Evolutionary conservation across 2,329 filamentous ascomycete genomes (phyloP).

Genomic region (Penicillium expansum): DNA sequence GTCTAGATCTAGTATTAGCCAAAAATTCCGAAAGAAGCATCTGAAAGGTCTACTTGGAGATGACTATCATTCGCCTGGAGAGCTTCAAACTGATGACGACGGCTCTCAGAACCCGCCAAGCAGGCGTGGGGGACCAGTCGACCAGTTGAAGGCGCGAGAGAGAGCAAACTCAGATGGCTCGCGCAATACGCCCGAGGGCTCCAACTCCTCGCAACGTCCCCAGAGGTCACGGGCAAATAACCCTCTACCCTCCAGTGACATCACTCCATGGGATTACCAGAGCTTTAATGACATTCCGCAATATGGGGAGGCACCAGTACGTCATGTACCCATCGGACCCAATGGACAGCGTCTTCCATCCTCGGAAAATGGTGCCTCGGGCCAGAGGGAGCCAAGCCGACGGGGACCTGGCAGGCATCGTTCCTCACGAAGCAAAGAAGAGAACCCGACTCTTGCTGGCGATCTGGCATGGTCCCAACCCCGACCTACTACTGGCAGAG

Average conservation of each 20-base stretch:
- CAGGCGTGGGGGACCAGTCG: constrained; percentile 35
- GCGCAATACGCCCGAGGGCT: constrained; percentile 45
- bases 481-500: constrained; percentile 71
- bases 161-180: constrained; percentile 81
- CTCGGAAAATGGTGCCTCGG: constrained; percentile 42
- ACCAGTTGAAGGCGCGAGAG: constrained; percentile 62
- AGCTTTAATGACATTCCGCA: constrained; percentile 74
- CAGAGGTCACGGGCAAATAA: constrained; percentile 68
- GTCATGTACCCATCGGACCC: constrained; percentile 65
- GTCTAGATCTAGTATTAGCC: constrained; percentile 69
- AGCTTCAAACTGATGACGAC: constrained; percentile 66
- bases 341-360: constrained; percentile 66
- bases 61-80: constrained; percentile 68
- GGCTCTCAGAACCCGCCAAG: constrained; percentile 50
- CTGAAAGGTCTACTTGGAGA: constrained; percentile 91
- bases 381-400: constrained; percentile 54
- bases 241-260: constrained; percentile 84
- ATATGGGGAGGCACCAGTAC: constrained; percentile 74
- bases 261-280: constrained; percentile 97
- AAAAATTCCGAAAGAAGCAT: constrained; percentile 75
- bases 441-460: constrained; percentile 43
- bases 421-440: constrained; percentile 58
- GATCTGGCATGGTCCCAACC: constrained; percentile 53
- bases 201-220: constrained; percentile 67
- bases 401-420: constrained; percentile 48